Evolutionary conservation across 2,329 filamentous ascomycete species (phyloP), one percentile per base, ranked within the genome.

Genomic region (Tolypocladium paradoxum): DNA sequence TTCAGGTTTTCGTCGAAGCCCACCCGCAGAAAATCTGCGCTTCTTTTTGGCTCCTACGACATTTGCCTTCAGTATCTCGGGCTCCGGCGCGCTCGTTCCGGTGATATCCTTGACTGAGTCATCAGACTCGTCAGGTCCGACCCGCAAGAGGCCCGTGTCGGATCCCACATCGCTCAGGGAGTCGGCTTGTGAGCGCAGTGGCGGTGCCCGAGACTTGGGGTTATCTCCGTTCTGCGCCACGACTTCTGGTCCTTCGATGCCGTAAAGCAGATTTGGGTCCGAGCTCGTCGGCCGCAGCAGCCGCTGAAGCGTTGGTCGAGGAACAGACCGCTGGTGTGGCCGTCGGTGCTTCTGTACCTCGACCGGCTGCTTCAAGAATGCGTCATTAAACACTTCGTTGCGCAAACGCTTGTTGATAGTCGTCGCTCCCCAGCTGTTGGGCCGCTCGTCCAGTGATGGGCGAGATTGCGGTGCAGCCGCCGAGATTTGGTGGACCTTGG

Each of bases 371-470:
- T 90, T 89, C 45, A 90, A 75, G 63, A 96, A 96, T 0, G 92
- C 92, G 65, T 96, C 91, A 38, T 90, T 88, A 64, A 96, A 86
- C 1, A 96, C 90, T 67, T 95, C 89, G 65, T 95, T 92, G 55
- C 91, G 85, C 38, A 97, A 71, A 55, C 85, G 83, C 61, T 88
- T 87, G 65, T 97, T 97, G 54, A 96, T 88, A 24, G 87, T 91
- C 0, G 91, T 96, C 18, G 90, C 90, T 8, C 92, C 91, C 91
- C 92, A 96, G 62, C 82, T 84, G 58, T 81, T 81, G 8, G 81
- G 78, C 22, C 78, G 73, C 45, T 82, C 75, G 27, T 81, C 77
- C 55, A 84, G 71, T 47, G 68, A 55, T 58, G 75, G 60, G 52
- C 72, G 62, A 35, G 53, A 45, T 45, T 59, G 57, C 27, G 50